Conservation (phyloP, 805 yeast genomes). For the Spathaspora hagerdaliae region DNA sequence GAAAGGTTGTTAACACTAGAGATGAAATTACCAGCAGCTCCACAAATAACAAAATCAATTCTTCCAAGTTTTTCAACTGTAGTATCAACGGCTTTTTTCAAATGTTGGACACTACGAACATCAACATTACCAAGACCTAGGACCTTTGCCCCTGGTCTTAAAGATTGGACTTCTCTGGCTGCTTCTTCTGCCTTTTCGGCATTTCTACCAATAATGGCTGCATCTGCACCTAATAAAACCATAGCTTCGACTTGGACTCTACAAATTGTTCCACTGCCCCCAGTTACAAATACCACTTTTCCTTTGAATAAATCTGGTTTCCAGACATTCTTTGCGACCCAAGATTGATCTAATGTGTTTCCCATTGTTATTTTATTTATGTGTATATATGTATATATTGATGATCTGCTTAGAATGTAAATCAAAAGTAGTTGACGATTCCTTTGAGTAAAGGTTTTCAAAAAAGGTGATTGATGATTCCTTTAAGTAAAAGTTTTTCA, state of each 20-base stretch:
- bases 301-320: constrained; percentile 71
- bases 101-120: constrained; percentile 64
- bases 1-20: constrained; percentile 75
- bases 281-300: constrained; percentile 87
- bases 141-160: constrained; percentile 62
- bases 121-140: constrained; percentile 71
- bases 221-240: constrained; percentile 80
- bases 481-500: too few relatives aligned
- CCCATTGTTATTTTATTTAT: constrained; percentile 2
- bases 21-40: constrained; percentile 94
- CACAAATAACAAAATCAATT: constrained; percentile 86
- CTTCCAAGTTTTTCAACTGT: constrained; percentile 70
- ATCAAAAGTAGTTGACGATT: background rate
- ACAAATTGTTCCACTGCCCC: constrained; percentile 97
- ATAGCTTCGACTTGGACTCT: constrained; percentile 84
- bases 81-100: constrained; percentile 57
- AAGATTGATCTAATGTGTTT: constrained; percentile 29
- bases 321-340: constrained; percentile 26
- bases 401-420: background rate
- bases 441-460: too few relatives aligned
- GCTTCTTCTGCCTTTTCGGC: constrained; percentile 59
- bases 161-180: constrained; percentile 57
- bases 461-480: too few relatives aligned
- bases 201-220: constrained; percentile 81
- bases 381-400: background rate